Conservation (phyloP, 306 rosid species). For the Lathyrus sativus region DNA sequence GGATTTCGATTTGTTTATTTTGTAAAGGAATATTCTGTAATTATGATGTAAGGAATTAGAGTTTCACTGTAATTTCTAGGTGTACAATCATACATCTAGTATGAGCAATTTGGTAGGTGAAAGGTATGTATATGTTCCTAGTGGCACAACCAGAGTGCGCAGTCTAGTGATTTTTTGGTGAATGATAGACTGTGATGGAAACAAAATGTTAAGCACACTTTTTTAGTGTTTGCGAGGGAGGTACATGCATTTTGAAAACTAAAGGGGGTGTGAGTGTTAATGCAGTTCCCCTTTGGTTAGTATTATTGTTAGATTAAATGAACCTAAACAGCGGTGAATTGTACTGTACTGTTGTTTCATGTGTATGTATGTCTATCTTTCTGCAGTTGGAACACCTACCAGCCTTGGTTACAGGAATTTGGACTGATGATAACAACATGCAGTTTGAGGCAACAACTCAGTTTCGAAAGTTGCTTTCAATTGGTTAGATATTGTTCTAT, state of each 20-base stretch:
- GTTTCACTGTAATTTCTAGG: too few species aligned
- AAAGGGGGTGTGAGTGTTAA: too few species aligned
- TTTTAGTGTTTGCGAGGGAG: too few species aligned
- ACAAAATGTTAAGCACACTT: too few species aligned
- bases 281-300: background rate
- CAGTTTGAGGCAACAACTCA: conserved; percentile 96
- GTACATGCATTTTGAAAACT: too few species aligned
- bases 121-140: too few species aligned
- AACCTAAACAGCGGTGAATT: background rate
- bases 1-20: background rate
- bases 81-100: too few species aligned
- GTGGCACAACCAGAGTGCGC: too few species aligned
- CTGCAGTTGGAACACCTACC: conserved; percentile 95
- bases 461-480: conserved; percentile 93
- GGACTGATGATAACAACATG: conserved; percentile 66
- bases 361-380: background rate
- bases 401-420: conserved; percentile 84
- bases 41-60: background rate
- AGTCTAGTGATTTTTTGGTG: too few species aligned
- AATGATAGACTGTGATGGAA: too few species aligned
- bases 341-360: conserved; percentile 5
- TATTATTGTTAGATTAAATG: background rate
- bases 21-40: background rate
- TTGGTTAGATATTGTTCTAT: conserved; percentile 59
- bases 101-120: too few species aligned